A percentile compares a stretch with the other conserved stretches of the same genome.
These are phyloP conservation scores for Metarhizium robertsii DNA, from an alignment of 2,329 filamentous ascomycete genomes.

Conservation along the genomic window DNA sequence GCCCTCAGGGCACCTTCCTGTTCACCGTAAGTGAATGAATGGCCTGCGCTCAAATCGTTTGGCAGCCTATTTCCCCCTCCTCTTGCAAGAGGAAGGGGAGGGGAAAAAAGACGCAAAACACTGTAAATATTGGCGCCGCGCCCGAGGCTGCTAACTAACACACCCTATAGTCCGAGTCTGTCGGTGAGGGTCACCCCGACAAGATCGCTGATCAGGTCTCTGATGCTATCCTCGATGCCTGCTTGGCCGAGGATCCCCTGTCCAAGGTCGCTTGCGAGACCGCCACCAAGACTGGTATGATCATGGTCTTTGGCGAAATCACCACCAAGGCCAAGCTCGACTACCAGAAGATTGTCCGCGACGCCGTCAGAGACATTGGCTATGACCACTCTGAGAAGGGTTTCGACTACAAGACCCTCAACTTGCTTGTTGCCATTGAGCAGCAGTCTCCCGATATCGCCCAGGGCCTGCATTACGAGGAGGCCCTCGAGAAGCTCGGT, in stretches of 20 bases:
- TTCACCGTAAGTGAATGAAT: constrained; percentile 54
- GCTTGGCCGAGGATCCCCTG: constrained; percentile 84
- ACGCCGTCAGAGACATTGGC: constrained; percentile 94
- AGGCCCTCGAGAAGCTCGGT: constrained; percentile 94
- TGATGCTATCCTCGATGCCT: constrained; percentile 97
- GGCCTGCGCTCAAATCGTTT: background rate
- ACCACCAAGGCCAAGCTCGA: constrained; percentile 92
- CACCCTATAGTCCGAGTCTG: constrained; percentile 63
- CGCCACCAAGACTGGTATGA: constrained; percentile 98
- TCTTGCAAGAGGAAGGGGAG: background rate
- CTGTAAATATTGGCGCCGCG: background rate
- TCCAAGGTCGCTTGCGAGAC: constrained; percentile 99
- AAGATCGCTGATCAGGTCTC: constrained; percentile 99
- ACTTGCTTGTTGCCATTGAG: constrained; percentile 97
- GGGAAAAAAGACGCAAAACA: background rate
- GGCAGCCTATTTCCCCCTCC: background rate
- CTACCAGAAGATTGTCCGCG: constrained; percentile 96
- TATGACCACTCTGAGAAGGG: constrained; percentile 97
- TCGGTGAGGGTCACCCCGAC: constrained; percentile 86
- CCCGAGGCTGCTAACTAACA: constrained; percentile 12
- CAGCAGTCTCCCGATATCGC: constrained; percentile 98
- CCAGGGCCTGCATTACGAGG: constrained; percentile 96
- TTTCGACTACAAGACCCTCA: constrained; percentile 99
- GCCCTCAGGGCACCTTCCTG: constrained; percentile 60
- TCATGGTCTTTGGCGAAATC: constrained; percentile 99